These are phyloP conservation scores for Trypanosoma conorhini DNA, from an alignment of 208 protist genomes.

Conservation along the genomic window DNA sequence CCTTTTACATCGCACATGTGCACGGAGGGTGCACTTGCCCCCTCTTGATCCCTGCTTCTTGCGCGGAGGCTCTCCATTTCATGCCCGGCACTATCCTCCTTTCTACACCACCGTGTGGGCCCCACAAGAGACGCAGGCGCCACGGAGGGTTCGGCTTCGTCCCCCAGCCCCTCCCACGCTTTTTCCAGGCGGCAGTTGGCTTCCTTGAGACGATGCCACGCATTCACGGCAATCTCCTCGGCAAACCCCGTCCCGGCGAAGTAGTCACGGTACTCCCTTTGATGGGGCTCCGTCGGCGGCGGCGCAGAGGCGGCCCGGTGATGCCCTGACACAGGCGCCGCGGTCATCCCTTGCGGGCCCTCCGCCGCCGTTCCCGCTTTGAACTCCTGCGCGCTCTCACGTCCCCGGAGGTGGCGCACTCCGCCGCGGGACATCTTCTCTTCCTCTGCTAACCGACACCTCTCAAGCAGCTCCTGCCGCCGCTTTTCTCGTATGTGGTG, in stretches of 20 bases:
- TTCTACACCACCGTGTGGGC: background rate
- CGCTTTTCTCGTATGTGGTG: conserved; percentile 22
- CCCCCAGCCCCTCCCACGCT: conserved; percentile 10
- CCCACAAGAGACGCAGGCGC: background rate
- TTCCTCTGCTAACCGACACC: background rate
- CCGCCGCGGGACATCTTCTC: background rate
- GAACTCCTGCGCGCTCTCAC: background rate
- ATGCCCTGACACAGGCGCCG: background rate
- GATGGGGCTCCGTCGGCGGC: background rate
- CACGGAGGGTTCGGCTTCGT: background rate
- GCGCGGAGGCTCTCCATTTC: conserved; percentile 9
- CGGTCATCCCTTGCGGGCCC: background rate
- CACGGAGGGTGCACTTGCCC: background rate
- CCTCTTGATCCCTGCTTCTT: background rate
- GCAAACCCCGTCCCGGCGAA: conserved; percentile 11
- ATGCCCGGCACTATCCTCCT: conserved; percentile 2
- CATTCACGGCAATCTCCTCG: conserved; percentile 1
- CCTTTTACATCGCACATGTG: background rate
- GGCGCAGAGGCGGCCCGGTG: background rate
- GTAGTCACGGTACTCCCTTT: conserved; percentile 6
- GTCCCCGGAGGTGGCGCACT: background rate
- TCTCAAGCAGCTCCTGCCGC: conserved; percentile 13
- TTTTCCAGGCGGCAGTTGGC: background rate
- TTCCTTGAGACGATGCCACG: conserved; percentile 4
- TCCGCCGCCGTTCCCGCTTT: background rate